Conservation (phyloP, 768 basidiomycete genomes). For the Termitomyces sp. region DNA sequence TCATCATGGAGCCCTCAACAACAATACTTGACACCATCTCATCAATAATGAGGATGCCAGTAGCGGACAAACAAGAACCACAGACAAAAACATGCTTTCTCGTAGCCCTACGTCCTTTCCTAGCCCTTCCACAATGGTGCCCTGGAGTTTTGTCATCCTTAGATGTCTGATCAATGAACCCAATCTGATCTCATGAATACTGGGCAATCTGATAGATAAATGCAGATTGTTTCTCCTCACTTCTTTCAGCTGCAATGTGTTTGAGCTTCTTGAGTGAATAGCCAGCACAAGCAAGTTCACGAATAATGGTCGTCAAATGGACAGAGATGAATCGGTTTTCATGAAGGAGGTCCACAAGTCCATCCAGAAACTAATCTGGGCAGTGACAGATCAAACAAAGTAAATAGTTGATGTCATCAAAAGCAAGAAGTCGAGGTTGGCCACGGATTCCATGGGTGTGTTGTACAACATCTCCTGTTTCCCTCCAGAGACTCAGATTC, state of each 20-base stretch:
- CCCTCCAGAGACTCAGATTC: too few species aligned
- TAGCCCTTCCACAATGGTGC: slow-evolving; percentile 20
- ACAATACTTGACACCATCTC: slow-evolving; percentile 27
- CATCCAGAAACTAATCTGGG: slow-evolving; percentile 36
- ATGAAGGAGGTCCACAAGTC: too few species aligned
- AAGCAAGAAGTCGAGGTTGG: too few species aligned
- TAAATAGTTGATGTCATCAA: too few species aligned
- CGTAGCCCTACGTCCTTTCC: slow-evolving; percentile 22
- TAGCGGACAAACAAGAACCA: slow-evolving; percentile 21
- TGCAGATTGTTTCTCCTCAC: slow-evolving; percentile 23
- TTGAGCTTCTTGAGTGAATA: too few species aligned
- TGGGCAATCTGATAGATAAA: slow-evolving; percentile 27
- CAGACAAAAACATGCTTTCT: slow-evolving; percentile 29
- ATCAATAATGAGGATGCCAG: slow-evolving; percentile 28
- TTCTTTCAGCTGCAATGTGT: slow-evolving; percentile 31
- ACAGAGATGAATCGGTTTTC: too few species aligned
- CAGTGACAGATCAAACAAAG: too few species aligned
- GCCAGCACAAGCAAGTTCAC: slow-evolving; percentile 21
- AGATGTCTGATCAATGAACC: too few species aligned
- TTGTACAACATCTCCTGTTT: too few species aligned
- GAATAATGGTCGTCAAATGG: slow-evolving; percentile 31
- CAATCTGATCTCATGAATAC: slow-evolving; percentile 30
- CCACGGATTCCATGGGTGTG: too few species aligned
- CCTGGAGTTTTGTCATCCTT: too few species aligned
- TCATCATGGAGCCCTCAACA: slow-evolving; percentile 30